Evolutionary conservation across 148 eudicot species (phyloP), one percentile per base, ranked within the genome.

Genomic region (Rhododendron henanense): DNA sequence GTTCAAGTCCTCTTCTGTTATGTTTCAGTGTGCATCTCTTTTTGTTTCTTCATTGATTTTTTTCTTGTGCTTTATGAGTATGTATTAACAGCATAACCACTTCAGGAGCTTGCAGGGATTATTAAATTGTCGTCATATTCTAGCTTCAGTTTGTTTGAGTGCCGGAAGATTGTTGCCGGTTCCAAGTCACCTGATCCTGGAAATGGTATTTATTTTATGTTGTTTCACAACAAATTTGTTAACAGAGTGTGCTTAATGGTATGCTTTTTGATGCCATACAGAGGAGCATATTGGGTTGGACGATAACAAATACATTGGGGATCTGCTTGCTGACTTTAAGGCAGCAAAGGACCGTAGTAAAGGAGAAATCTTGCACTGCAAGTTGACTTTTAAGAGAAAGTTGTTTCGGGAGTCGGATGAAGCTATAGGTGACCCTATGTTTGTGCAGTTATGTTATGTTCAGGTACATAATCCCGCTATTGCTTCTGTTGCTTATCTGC

Each of bases 391-490:
- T 85, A 95, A 97, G 88, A 95, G 96, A 87, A 97, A 93, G 93
- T 90, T 95, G 65, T 97, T 97, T 88, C 94, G 99, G 78, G 99
- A 97, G 88, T 93, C 98, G 41, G 99, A 97, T 91, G 99, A 97
- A 90, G 93, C 98, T 89, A 93, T 95, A 76, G 90, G 93, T 67
- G 99, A 97, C 69, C 96, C 98, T 48, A 97, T 97, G 99, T 97
- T 97, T 92, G 93, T 94, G 87, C 99, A 97, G 88, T 90, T 97
- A 89, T 97, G 94, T 33, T 97, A 97, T 89, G 99, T 97, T 85
- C 99, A 97, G 87, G 99, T 95, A 91, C 55, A 89, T 61, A 71
- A 82, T 23, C 79, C 5, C 83, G 65, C 48, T 53, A 31, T 65
- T 48, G 4, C 39, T 82, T 71, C 61, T 47, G 55, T 81, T 48